Evolutionary conservation across 1,139 yeast genomes (phyloP).

Genomic region (Debaryomyces sp.): DNA sequence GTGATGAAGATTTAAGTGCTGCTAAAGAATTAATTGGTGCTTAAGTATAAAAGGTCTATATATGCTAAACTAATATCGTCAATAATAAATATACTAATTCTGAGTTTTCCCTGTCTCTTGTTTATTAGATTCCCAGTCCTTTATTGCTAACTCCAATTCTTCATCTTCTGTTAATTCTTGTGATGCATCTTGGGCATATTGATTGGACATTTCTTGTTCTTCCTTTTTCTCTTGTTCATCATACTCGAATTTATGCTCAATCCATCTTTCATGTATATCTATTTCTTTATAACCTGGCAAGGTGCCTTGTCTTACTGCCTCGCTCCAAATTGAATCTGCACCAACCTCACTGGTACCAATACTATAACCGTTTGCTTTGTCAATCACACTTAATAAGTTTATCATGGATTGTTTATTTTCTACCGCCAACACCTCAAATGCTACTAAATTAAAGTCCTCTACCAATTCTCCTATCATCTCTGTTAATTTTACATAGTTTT

Average conservation of each 20-base stretch:
- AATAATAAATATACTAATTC: constrained; percentile 2
- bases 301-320: constrained; percentile 83
- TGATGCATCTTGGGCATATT: constrained; percentile 24
- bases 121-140: constrained; percentile 59
- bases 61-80: neutral
- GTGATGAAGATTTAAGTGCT: constrained; percentile 50
- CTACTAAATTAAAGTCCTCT: constrained; percentile 83
- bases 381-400: constrained; percentile 70
- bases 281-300: constrained; percentile 49
- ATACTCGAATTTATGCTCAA: constrained; percentile 76
- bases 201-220: constrained; percentile 31
- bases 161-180: constrained; percentile 55
- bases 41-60: neutral
- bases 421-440: constrained; percentile 85
- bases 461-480: constrained; percentile 81
- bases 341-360: constrained; percentile 93
- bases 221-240: constrained; percentile 63
- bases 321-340: constrained; percentile 96
- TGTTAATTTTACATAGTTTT: constrained; percentile 68
- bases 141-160: constrained; percentile 70
- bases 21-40: constrained; percentile 36
- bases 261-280: constrained; percentile 95
- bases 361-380: constrained; percentile 90
- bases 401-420: constrained; percentile 95
- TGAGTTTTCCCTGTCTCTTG: constrained; percentile 11